A percentile compares a stretch with the other conserved stretches of the same genome.
Evolutionary conservation across 1,284 basidiomycete genomes (phyloP).

Genomic region (Apiotrichum akiyoshidainum): DNA sequence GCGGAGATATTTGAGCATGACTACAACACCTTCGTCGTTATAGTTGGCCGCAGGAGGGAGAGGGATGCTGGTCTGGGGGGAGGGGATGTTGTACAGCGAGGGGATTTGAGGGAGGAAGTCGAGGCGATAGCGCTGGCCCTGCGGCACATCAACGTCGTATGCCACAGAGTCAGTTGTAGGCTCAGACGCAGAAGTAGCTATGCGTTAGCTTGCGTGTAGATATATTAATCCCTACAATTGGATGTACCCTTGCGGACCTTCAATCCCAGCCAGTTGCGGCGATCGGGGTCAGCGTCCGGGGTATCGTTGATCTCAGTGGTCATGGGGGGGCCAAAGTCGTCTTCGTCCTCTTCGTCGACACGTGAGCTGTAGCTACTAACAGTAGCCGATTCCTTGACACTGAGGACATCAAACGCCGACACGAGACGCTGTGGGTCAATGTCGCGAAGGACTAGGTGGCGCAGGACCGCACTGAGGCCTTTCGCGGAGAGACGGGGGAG

Average conservation of each 20-base stretch:
- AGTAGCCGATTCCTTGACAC: background rate
- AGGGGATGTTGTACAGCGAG: background rate
- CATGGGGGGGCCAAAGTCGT: conserved; percentile 11
- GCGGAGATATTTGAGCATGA: conserved; percentile 6
- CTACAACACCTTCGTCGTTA: conserved; percentile 1
- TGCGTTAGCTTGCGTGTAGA: background rate
- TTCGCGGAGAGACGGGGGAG: conserved; percentile 5
- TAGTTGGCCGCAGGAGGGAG: conserved; percentile 1
- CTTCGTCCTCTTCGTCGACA: conserved; percentile 15
- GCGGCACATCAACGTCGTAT: background rate
- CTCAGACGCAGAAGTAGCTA: background rate
- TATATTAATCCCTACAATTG: no score
- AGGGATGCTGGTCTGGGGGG: background rate
- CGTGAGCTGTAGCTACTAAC: background rate
- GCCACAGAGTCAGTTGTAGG: no score
- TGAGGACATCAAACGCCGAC: conserved; percentile 17
- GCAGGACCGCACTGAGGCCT: conserved; percentile 12
- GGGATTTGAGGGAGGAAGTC: conserved; percentile 10
- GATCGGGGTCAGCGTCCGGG: conserved; percentile 1
- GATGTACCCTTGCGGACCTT: background rate
- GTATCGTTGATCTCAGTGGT: background rate
- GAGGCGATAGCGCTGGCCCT: background rate
- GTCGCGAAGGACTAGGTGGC: conserved; percentile 2
- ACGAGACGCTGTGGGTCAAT: conserved; percentile 11
- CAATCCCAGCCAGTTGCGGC: conserved; percentile 11